Evolutionary conservation across 805 yeast species (phyloP).

Genomic region (Nadsonia fulvescens): DNA sequence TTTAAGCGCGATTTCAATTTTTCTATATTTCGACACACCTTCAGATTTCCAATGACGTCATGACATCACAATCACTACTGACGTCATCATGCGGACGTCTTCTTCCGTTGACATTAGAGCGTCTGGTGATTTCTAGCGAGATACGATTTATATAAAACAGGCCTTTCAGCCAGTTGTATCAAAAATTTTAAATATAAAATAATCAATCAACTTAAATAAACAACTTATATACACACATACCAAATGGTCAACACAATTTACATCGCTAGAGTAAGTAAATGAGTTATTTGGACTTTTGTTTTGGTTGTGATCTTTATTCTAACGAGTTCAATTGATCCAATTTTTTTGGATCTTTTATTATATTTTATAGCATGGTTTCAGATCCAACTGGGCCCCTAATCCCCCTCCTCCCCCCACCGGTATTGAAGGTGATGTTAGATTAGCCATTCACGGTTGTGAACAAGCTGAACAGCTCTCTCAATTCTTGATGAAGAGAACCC

Average conservation of each 20-base stretch:
- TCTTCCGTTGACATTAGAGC: too few relatives aligned
- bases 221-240: slow-evolving; percentile 3
- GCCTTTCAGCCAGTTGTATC: too few relatives aligned
- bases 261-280: slow-evolving; percentile 12
- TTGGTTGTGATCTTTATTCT: not conserved
- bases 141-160: too few relatives aligned
- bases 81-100: too few relatives aligned
- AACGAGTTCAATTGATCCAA: not conserved
- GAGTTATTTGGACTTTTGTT: not conserved
- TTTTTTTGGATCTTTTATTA: not conserved
- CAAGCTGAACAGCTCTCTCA: slow-evolving; percentile 71
- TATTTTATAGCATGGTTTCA: slow-evolving; percentile 46
- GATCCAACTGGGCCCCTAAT: slow-evolving; percentile 64
- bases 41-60: too few relatives aligned
- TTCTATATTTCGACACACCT: too few relatives aligned
- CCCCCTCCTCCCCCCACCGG: slow-evolving; percentile 79
- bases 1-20: too few relatives aligned
- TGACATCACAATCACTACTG: too few relatives aligned
- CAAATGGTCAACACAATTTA: slow-evolving; percentile 15
- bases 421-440: slow-evolving; percentile 70
- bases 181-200: too few relatives aligned
- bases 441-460: slow-evolving; percentile 73
- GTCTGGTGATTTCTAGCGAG: too few relatives aligned
- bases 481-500: slow-evolving; percentile 27
- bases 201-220: too few relatives aligned